phyloP scores from a whole-genome alignment of 1,139 yeast species.

The Kodamaea sp. region DNA sequence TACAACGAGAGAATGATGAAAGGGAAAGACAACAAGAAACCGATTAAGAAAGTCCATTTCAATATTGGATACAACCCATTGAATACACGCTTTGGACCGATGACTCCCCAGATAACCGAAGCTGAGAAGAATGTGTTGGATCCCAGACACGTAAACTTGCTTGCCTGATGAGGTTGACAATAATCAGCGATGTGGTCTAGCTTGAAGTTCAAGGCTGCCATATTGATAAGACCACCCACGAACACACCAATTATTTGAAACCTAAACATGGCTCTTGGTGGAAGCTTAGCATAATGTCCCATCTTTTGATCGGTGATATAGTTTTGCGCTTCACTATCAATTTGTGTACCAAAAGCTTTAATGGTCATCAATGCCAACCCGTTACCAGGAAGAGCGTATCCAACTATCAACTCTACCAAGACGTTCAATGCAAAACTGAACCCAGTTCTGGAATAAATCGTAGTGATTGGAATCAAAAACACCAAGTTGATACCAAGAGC shows the following conservation, averaged over 20 bases:
- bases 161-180: constrained; percentile 43
- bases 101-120: constrained; percentile 65
- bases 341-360: constrained; percentile 39
- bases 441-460: constrained; percentile 39
- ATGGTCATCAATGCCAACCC: constrained; percentile 38
- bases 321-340: constrained; percentile 59
- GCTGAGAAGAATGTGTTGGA: constrained; percentile 53
- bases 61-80: constrained; percentile 48
- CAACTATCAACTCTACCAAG: constrained; percentile 39
- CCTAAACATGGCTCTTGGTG: constrained; percentile 64
- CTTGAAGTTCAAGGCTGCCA: constrained; percentile 58
- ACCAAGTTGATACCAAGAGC: constrained; percentile 35
- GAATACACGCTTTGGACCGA: constrained; percentile 56
- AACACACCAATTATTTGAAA: constrained; percentile 51
- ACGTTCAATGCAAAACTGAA: constrained; percentile 40
- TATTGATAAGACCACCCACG: constrained; percentile 45
- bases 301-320: constrained; percentile 56
- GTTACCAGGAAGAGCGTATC: constrained; percentile 40
- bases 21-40: constrained; percentile 39
- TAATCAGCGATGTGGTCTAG: constrained; percentile 43
- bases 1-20: constrained; percentile 26
- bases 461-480: constrained; percentile 37
- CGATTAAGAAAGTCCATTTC: constrained; percentile 54
- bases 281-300: constrained; percentile 60
- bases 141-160: constrained; percentile 49